phyloP scores from a whole-genome alignment of 257 asterid species.

The Perilla frutescens region DNA sequence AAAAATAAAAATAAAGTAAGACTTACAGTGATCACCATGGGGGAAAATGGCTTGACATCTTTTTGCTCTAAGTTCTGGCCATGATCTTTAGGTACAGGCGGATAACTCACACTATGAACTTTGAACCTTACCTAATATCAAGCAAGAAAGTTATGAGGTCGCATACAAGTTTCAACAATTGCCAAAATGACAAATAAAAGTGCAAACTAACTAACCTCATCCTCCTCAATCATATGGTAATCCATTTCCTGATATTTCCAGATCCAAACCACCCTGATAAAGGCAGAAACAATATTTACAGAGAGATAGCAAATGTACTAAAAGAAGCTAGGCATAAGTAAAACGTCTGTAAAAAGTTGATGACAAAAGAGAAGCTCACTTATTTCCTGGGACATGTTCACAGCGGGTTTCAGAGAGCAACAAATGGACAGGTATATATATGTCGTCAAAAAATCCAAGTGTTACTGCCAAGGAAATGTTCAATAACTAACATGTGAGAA shows the following conservation, averaged over 20 bases:
- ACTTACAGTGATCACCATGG: slow-evolving; percentile 61
- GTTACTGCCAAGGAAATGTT: slow-evolving; percentile 59
- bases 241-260: slow-evolving; percentile 65
- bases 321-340: background rate
- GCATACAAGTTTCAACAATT: slow-evolving; percentile 21
- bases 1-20: slow-evolving; percentile 1
- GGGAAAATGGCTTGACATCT: slow-evolving; percentile 50
- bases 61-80: slow-evolving; percentile 41
- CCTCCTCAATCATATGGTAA: slow-evolving; percentile 64
- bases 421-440: slow-evolving; percentile 51
- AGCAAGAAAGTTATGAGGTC: slow-evolving; percentile 1
- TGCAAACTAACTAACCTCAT: slow-evolving; percentile 61
- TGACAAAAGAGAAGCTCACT: slow-evolving; percentile 51
- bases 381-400: slow-evolving; percentile 67
- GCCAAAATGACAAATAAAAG: slow-evolving; percentile 1
- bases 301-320: slow-evolving; percentile 6
- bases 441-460: slow-evolving; percentile 91
- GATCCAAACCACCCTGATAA: slow-evolving; percentile 59
- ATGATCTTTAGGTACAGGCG: slow-evolving; percentile 69
- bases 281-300: background rate
- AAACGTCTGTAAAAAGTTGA: background rate
- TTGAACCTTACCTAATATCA: slow-evolving; percentile 49
- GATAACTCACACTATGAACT: slow-evolving; percentile 64
- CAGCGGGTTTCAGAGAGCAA: slow-evolving; percentile 46
- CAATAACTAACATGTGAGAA: slow-evolving; percentile 24